Base-by-base conservation (phyloP, 108 stramenopile species). In the Fragilaria radians region DNA sequence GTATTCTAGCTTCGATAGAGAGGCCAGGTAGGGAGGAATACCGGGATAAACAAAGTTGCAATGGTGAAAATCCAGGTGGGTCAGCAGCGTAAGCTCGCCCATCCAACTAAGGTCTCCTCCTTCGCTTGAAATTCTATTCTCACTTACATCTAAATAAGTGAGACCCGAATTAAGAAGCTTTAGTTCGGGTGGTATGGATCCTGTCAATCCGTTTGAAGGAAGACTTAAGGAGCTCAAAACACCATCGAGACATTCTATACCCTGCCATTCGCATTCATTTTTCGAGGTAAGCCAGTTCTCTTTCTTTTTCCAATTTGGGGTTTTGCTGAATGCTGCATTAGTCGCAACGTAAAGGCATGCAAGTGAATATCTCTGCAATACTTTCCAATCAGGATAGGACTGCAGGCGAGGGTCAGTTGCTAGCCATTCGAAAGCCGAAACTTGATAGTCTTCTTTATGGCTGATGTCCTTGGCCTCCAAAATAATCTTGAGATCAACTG, bases 251-350 rank as follows among this genome's bases (percentile, higher is more conserved):
- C 79, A 68, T 30, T 67, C 66, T 29, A 72, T 65, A 18, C 67
- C 63, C 25, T 68, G 56, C 82, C 82, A 83, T 4, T 28, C 9
- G 30, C 82, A 83, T 54, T 83, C 82, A 51, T 83, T 64, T 4
- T 65, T 54, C 68, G 45, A 63, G 1, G 60, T 49, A 65, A 73
- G 50, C 64, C 65, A 66, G 24, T 48, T 52, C 7, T 18, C 26
- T 34, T 57, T 47, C 9, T 32, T 34, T 31, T 19, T 4, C 47
- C 47, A 48, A 48, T 4, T 4, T 4, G 47, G 47, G 19, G 4
- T 2, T 48, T 48, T 19, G 47, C 23, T 48, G 2, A 23, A 48
- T 22, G 23, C 4, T 4, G 22, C 47, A 48, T 48, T 48, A 48
- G 47, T 48, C 19, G 47, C 47, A 48, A 48, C 19, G 4, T 48